Conservation (phyloP, 331 rosid genomes). For the Cydonia oblonga region DNA sequence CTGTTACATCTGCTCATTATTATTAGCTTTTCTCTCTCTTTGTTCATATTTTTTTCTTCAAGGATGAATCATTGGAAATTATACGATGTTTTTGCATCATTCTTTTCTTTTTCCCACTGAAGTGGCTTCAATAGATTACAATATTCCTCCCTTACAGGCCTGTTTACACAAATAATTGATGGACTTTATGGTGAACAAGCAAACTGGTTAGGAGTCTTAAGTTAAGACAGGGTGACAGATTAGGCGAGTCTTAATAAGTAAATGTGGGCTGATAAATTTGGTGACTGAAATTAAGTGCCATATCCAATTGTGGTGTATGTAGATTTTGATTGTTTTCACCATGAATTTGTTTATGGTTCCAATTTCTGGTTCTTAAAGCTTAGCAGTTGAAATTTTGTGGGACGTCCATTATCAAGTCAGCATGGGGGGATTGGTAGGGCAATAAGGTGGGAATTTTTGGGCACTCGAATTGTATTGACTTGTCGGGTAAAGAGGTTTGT, state of each 20-base stretch:
- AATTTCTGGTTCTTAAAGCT: neutral
- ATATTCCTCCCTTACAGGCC: neutral
- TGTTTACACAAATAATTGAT: no score
- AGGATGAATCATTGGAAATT: neutral
- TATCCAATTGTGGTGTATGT: neutral
- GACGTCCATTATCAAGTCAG: neutral
- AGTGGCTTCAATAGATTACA: neutral
- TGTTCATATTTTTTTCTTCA: neutral
- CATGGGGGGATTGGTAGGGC: no score
- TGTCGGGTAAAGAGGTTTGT: neutral
- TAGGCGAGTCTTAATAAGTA: neutral
- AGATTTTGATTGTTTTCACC: neutral
- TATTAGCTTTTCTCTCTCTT: neutral
- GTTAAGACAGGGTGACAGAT: neutral
- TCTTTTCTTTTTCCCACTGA: neutral
- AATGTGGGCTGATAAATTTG: neutral
- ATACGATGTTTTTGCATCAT: neutral
- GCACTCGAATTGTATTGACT: no score
- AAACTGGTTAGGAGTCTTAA: neutral
- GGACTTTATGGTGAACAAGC: neutral
- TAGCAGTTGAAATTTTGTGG: neutral
- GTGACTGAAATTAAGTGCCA: neutral
- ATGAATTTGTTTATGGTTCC: neutral
- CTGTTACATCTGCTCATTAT: neutral
- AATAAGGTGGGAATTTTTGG: no score